A percentile compares a stretch with the other conserved stretches of the same genome.
These are phyloP conservation scores for Lizonia empirigonia DNA, from an alignment of 2,329 filamentous ascomycete species.

Conservation along the genomic window DNA sequence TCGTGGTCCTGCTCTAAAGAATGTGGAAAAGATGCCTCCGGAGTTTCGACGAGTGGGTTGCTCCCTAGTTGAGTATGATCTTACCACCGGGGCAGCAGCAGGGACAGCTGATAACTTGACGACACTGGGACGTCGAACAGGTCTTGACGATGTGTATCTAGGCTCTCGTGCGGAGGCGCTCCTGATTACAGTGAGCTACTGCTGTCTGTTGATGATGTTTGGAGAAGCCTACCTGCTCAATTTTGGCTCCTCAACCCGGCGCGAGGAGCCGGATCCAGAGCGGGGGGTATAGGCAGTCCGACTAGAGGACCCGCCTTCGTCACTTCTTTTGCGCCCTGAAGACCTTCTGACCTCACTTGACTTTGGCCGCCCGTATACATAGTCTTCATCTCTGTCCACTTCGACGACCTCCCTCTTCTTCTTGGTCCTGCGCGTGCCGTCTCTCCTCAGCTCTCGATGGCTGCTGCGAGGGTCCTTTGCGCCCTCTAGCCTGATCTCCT, in stretches of 20 bases:
- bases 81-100: conserved; percentile 29
- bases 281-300: conserved; percentile 42
- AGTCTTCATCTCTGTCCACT: conserved; percentile 38
- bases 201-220: neutral
- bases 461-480: conserved; percentile 38
- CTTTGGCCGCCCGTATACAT: conserved; percentile 40
- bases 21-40: conserved; percentile 38
- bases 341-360: conserved; percentile 36
- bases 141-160: conserved; percentile 35
- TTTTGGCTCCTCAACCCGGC: conserved; percentile 37
- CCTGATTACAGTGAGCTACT: conserved; percentile 29
- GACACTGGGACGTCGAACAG: conserved; percentile 39
- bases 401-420: conserved; percentile 32
- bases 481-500: conserved; percentile 32
- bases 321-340: conserved; percentile 37
- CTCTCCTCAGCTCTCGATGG: conserved; percentile 36
- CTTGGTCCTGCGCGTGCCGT: conserved; percentile 37
- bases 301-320: conserved; percentile 44
- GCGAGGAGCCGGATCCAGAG: conserved; percentile 39
- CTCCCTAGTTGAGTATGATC: conserved; percentile 36
- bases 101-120: conserved; percentile 33
- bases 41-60: conserved; percentile 39
- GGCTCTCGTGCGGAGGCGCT: conserved; percentile 42
- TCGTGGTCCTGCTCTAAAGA: conserved; percentile 38
- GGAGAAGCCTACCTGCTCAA: conserved; percentile 34